Base-by-base conservation (phyloP, 441 rosid species). In the Macaranga tanarius region DNA sequence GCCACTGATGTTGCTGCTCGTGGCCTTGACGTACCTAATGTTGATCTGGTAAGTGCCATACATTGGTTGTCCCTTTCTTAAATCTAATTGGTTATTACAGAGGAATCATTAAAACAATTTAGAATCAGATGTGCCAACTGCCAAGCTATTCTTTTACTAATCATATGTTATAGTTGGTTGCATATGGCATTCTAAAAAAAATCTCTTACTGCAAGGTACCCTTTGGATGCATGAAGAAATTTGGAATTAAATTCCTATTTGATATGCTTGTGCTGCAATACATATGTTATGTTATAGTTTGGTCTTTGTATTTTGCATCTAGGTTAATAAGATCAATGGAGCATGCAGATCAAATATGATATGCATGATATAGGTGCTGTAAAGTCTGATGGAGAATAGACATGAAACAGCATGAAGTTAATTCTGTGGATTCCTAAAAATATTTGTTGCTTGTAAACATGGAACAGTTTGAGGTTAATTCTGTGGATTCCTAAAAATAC, bases 1-100 rank as follows among this genome's bases (percentile, higher is more conserved):
- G 99, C 99, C 60, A 96, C 99, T 67, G 99, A 96, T 82, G 99
- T 96, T 81, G 99, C 99, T 75, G 92, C 99, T 26, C 97, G 98
- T 80, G 99, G 99, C 71, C 98, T 96, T 68, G 99, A 96, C 80
- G 89, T 96, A 59, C 98, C 99, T 68, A 92, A 89, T 77, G 99
- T 96, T 52, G 98, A 93, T 74, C 86, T 96, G 92, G 99, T 96
- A 60, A 83, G 25, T 52, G 89, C 84, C 68, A 23, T 52, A 6
- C 26, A 19, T 63, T 60, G 28, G 59, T 62, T 66, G 45, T 31
- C 34, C 42, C 10, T 48, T 17, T 45, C 68, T 62, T 62, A 38
- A 25, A 25, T 34, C 52, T 70, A 57, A 25, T 47, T 55, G 65
- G 20, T 71, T 17, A 12, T 71, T 13, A 23, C 8, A 6, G 47